Base-by-base conservation (phyloP, 169 alveolate genomes). In the Plasmodium vinckei region DNA sequence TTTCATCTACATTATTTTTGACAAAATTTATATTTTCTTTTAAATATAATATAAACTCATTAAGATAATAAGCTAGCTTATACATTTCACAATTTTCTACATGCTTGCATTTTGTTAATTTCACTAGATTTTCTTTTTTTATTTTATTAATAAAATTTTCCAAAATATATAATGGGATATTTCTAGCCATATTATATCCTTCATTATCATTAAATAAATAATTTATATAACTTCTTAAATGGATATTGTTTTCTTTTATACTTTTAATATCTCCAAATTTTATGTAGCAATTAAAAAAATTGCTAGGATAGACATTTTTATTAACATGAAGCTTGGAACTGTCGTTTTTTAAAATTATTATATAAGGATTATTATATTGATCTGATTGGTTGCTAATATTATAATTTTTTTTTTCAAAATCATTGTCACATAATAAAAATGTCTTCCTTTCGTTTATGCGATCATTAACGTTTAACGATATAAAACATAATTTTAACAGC, bases 51-150 rank as follows among this genome's bases (percentile, higher is more conserved):
- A 86, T 60, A 86, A 86, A 86, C 49, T 86, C 87, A 39, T 86
- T 86, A 47, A 86, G 51, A 54, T 86, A 71, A 44, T 70, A 86
- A 12, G 91, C 91, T 65, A 86, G 15, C 60, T 86, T 86, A 49
- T 86, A 86, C 87, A 86, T 86, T 46, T 47, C 65, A 72, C 73
- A 57, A 44, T 86, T 57, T 86, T 86, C 91, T n/a, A 86, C 13
- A 63, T 86, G 87, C 49, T 70, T 63, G 57, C 71, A 87, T 39
- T 70, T 69, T 19, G 73, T 86, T 21, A 86, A 53, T 70, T 86
- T 68, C 33, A 70, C 17, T 13, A 86, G 56, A 57, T 42, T 44
- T 86, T 86, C 91, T 59, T 60, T 70, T 69, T 70, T 86, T 19
- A 86, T 70, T 59, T 71, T 86, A 64, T 47, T 12, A 46, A 86